Evolutionary conservation across 768 basidiomycete genomes (phyloP), one percentile per base, ranked within the genome.

Genomic region (Hemileccinum rubropunctum): DNA sequence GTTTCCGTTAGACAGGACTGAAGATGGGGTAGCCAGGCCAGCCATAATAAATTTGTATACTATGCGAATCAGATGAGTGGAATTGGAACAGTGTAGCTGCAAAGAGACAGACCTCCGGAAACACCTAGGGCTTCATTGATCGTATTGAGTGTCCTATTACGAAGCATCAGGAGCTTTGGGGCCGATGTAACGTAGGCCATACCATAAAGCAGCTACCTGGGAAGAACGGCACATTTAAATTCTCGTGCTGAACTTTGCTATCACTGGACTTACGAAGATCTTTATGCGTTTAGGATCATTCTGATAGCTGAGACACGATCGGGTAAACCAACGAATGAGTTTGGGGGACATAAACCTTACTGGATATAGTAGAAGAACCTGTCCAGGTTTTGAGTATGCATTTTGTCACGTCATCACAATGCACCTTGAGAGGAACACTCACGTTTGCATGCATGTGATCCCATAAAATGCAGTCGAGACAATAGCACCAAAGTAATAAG

Each of bases 351-450:
- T 27, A 1, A 15, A 17, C 23, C 42, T 6, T 28, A 49, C 48
- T 49, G 34, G 35, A 43, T 20, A n/a, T 43, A 49, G 11, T 49
- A 49, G 11, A 49, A 49, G 35, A 42, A 49, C 14, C 48, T 49
- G 26, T 15, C 10, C 37, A 21, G 30, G 17, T 2, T 4, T 2
- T 15, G 8, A 28, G 6, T n/a, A 17, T 18, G n/a, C 17, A n/a
- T n/a, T n/a, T 10, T 15, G 9, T n/a, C 6, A n/a, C n/a, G n/a
- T n/a, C 6, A 36, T 7, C 1, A n/a, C n/a, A 36, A 15, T 6
- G 4, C 23, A 18, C 10, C 23, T 23, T 23, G 23, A 23, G 11
- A 39, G 26, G 14, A 23, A 8, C 13, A 49, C 48, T 42, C 41
- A 43, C 48, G 48, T 49, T 32, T 49, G 48, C 42, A 49, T 43